Evolutionary conservation across 2,329 filamentous ascomycete genomes (phyloP).

Genomic region (Colletotrichum sp.): DNA sequence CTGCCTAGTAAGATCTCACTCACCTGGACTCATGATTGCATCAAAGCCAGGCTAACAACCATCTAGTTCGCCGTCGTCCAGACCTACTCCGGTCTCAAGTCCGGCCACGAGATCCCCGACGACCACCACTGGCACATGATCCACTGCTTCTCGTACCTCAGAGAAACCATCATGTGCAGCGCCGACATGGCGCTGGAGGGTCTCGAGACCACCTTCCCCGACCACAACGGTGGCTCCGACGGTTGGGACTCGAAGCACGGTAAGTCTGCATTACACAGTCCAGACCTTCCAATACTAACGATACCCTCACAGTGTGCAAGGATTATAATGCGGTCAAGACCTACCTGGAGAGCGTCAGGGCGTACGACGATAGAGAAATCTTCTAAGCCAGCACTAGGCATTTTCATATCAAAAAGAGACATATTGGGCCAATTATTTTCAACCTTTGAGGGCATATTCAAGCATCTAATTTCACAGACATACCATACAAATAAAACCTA

Average conservation of each 20-base stretch:
- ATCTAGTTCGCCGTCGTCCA: slow-evolving; percentile 43
- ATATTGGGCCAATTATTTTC: not conserved
- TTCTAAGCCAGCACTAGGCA: slow-evolving; percentile 30
- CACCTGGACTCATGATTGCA: not conserved
- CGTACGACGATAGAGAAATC: slow-evolving; percentile 49
- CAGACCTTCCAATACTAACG: not conserved
- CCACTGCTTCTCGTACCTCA: slow-evolving; percentile 54
- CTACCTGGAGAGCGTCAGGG: slow-evolving; percentile 49
- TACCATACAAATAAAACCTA: not conserved
- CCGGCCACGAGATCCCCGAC: slow-evolving; percentile 41
- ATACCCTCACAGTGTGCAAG: slow-evolving; percentile 40
- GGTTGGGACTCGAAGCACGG: slow-evolving; percentile 53
- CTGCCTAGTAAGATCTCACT: slow-evolving; percentile 36
- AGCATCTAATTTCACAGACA: not conserved
- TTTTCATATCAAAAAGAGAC: not conserved
- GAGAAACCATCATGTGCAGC: slow-evolving; percentile 51
- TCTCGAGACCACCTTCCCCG: slow-evolving; percentile 50
- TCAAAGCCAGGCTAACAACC: not conserved
- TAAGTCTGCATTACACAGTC: slow-evolving; percentile 23
- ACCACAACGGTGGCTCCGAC: slow-evolving; percentile 49
- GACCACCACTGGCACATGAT: slow-evolving; percentile 53
- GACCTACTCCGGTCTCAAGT: slow-evolving; percentile 46
- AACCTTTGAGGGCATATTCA: not conserved
- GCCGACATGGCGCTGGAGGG: slow-evolving; percentile 52
- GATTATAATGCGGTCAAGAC: slow-evolving; percentile 44